Evolutionary conservation across 75 land plant species (phyloP).

Genomic region (Pinus albicaulis): DNA sequence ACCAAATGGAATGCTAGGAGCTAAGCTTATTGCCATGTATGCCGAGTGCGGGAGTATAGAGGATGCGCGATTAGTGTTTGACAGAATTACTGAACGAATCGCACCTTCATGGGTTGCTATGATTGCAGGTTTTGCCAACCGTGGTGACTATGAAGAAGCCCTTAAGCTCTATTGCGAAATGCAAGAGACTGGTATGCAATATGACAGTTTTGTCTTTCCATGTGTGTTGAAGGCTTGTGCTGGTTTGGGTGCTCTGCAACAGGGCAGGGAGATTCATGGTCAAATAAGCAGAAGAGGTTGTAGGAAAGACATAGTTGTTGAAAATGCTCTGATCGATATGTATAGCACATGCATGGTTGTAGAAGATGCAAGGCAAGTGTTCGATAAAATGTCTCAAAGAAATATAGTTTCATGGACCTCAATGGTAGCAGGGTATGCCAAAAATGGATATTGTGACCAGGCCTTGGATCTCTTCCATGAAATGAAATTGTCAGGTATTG

Average conservation of each 20-base stretch:
- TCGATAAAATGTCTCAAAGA: slow-evolving; percentile 11
- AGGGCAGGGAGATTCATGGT: slow-evolving; percentile 9
- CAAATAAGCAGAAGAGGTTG: slow-evolving; percentile 1
- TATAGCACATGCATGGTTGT: slow-evolving; percentile 1
- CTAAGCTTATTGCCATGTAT: slow-evolving; percentile 13
- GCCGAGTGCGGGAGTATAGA: slow-evolving; percentile 9
- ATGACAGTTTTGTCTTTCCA: not conserved
- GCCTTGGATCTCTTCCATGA: slow-evolving; percentile 24
- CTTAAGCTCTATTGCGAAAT: not conserved
- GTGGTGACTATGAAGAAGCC: slow-evolving; percentile 11
- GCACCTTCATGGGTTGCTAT: slow-evolving; percentile 15
- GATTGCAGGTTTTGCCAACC: slow-evolving; percentile 8
- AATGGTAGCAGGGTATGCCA: slow-evolving; percentile 27
- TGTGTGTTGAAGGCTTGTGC: slow-evolving; percentile 10
- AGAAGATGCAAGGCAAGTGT: not conserved
- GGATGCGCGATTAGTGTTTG: slow-evolving; percentile 12
- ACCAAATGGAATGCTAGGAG: not conserved
- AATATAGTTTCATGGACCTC: slow-evolving; percentile 45
- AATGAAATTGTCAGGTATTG: slow-evolving; percentile 21
- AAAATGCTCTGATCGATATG: slow-evolving; percentile 6
- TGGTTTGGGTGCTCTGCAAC: not conserved
- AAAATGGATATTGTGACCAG: slow-evolving; percentile 13
- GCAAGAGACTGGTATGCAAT: slow-evolving; percentile 1
- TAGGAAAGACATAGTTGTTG: not conserved
- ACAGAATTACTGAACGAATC: slow-evolving; percentile 8